Base-by-base conservation (phyloP, 331 rosid species). In the Erythrophleum ivorense region DNA sequence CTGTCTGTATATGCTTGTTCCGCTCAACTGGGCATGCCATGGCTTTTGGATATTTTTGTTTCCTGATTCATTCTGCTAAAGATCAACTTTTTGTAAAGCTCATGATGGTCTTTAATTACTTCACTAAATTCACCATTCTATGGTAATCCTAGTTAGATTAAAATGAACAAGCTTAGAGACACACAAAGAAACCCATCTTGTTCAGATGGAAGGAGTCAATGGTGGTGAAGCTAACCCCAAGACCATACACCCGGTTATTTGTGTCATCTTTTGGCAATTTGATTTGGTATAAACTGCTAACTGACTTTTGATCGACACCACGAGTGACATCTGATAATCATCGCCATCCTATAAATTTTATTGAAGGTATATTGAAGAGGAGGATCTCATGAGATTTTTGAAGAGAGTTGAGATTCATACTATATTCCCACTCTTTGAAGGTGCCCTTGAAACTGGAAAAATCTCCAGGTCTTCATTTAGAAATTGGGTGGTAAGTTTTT, bases 351-450 rank as follows among this genome's bases (percentile, higher is more conserved):
- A 12, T 12, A 14, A 64, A 62, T 80, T 75, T 62, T 46, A 46
- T 49, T 81, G 31, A 80, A 94, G 98, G 89, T 89, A 86, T 9
- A 89, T 94, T 59, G 97, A 88, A 77, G 97, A 94, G 82, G 94
- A 89, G 49, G 98, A 94, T 88, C 91, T 94, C 18, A 82, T 90
- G 79, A 86, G 89, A 62, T 94, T 92, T 79, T 83, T 94, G 84
- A 89, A 86, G 84, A 71, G 82, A 82, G 95, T 88, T 21, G 98
- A 89, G 89, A 86, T 89, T 66, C 90, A 88, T 77, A 90, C 98
- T 78, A 92, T 92, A 79, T 92, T 92, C 58, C 98, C 97, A 63
- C 87, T 92, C 57, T 87, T 92, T 73, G 97, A 92, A 87, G 98
- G 95, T 3, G 91, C 97, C 46, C 85, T 86, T 63, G 97, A 94